These are phyloP conservation scores for Saccharomyces hybrid DNA, from an alignment of 1,139 yeast species.

Conservation along the genomic window DNA sequence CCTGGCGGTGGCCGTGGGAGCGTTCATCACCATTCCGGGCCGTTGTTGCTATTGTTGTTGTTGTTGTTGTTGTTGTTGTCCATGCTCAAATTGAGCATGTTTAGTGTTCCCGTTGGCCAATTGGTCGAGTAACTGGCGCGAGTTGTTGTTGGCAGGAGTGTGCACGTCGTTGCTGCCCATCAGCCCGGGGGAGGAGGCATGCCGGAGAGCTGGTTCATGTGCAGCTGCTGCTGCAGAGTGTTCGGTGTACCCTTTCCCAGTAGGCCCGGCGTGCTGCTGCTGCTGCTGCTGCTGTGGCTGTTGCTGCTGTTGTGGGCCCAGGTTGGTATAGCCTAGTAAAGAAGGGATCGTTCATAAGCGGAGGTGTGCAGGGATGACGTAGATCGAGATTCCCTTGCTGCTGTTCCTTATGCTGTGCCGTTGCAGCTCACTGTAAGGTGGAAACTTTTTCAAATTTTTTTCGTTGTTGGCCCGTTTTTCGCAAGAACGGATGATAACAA, in stretches of 20 bases:
- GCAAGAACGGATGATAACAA: not conserved
- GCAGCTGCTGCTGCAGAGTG: slow-evolving; percentile 13
- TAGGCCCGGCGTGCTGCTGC: slow-evolving; percentile 6
- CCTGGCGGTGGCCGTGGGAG: not conserved
- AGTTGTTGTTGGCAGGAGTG: slow-evolving; percentile 4
- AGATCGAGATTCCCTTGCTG: not conserved
- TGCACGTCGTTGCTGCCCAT: slow-evolving; percentile 5
- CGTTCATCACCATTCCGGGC: not conserved
- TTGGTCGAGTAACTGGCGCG: slow-evolving; percentile 18
- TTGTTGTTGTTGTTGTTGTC: slow-evolving; percentile 5
- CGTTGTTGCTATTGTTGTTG: slow-evolving; percentile 9
- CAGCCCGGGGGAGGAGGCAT: slow-evolving; percentile 18
- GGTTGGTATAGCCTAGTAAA: slow-evolving; percentile 11
- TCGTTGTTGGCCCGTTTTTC: slow-evolving; percentile 1
- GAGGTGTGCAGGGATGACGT: not conserved
- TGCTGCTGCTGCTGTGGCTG: slow-evolving; percentile 11
- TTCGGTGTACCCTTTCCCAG: slow-evolving; percentile 15
- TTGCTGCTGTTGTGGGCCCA: slow-evolving; percentile 8
- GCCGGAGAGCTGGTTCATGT: slow-evolving; percentile 2
- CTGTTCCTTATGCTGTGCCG: not conserved
- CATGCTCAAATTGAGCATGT: slow-evolving; percentile 2
- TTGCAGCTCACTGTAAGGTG: not conserved
- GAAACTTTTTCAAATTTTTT: not conserved
- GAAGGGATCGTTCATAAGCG: slow-evolving; percentile 13
- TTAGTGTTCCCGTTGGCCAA: slow-evolving; percentile 8